Evolutionary conservation across 768 basidiomycete species (phyloP).

Genomic region (Mycena rosella): DNA sequence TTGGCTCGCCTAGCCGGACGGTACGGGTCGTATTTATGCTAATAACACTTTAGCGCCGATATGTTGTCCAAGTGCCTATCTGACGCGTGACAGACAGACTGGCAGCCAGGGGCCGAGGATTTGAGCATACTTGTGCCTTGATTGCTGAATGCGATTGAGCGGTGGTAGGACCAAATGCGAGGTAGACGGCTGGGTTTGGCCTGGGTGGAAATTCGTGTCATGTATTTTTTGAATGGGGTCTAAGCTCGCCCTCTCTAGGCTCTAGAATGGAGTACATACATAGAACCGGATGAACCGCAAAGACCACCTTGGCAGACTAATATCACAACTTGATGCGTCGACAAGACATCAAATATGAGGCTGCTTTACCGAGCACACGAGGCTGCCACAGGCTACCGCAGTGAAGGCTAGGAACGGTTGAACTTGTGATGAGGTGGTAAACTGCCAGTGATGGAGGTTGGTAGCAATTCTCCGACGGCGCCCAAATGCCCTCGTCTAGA

Average conservation of each 20-base stretch:
- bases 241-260: background rate
- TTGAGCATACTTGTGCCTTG: slow-evolving; percentile 4
- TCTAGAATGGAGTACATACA: slow-evolving; percentile 2
- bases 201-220: background rate
- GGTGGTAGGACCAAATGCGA: background rate
- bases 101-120: background rate
- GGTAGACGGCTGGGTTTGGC: background rate
- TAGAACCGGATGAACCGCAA: background rate
- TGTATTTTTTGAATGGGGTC: background rate
- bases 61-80: background rate
- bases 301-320: background rate
- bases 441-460: background rate
- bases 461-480: background rate
- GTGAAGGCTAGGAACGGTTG: background rate
- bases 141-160: background rate
- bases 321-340: background rate
- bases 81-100: slow-evolving; percentile 10
- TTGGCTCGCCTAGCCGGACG: background rate
- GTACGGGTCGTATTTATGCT: slow-evolving; percentile 20
- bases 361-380: background rate
- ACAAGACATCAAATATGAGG: background rate
- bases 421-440: background rate
- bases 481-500: background rate
- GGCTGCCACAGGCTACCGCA: background rate
- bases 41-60: background rate